phyloP scores from a whole-genome alignment of 1,139 yeast species.

The Sugiyamaella pinicola region DNA sequence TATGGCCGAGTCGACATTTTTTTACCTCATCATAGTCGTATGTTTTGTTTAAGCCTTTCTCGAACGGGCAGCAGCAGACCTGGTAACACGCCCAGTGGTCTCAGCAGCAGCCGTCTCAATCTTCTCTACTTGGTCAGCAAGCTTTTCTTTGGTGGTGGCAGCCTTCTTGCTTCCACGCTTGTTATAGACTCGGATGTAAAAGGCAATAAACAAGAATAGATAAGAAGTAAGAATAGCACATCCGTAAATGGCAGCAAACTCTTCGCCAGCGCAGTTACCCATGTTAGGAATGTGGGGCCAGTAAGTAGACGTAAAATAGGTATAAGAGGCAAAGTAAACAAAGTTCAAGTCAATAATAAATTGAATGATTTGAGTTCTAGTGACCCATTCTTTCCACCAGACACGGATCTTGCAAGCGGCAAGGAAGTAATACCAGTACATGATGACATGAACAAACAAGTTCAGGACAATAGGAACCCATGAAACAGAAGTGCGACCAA shows the following conservation, averaged over 20 bases:
- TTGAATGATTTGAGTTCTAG: constrained; percentile 93
- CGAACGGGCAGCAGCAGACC: constrained; percentile 24
- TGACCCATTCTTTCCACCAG: constrained; percentile 99
- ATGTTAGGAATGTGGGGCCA: constrained; percentile 66
- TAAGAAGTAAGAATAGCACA: constrained; percentile 87
- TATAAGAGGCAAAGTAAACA: constrained; percentile 89
- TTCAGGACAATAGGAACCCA: constrained; percentile 94
- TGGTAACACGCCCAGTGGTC: constrained; percentile 19
- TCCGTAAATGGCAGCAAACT: constrained; percentile 89
- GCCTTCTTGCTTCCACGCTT: constrained; percentile 30
- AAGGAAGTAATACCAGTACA: constrained; percentile 98
- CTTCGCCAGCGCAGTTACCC: constrained; percentile 91
- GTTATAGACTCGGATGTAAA: constrained; percentile 82
- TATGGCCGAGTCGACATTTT: background rate
- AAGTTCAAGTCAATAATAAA: constrained; percentile 85
- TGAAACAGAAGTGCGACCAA: constrained; percentile 84
- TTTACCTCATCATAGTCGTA: background rate
- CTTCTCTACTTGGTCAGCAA: constrained; percentile 3
- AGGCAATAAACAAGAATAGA: constrained; percentile 86
- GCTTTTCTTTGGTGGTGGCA: constrained; percentile 24
- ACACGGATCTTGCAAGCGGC: constrained; percentile 92
- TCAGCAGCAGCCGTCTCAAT: constrained; percentile 11
- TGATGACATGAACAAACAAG: constrained; percentile 90
- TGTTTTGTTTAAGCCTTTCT: constrained; percentile 22
- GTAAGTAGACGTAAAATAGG: constrained; percentile 46